Base-by-base conservation (phyloP, 1,284 basidiomycete species). In the Phellopilus nigrolimitatus region DNA sequence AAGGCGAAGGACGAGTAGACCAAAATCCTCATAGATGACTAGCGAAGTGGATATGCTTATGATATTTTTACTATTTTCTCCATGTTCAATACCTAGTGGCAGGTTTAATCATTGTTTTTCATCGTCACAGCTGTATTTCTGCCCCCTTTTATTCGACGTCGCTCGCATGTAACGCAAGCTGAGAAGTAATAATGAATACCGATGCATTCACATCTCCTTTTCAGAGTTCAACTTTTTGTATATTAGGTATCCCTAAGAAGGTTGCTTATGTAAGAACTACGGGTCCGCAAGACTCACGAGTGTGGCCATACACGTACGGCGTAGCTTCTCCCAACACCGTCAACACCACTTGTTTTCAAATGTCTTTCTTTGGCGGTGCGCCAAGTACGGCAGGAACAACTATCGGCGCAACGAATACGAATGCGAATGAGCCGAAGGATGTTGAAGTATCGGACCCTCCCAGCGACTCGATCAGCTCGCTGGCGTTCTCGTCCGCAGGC, bases 371-470 rank as follows among this genome's bases (percentile, higher is more conserved):
- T 53, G 59, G 60, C 40, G 19, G 9, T 12, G 17, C 38, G 12
- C 7, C 40, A 13, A 19, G 24, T 13, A 43, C 62, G 19, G 60
- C 65, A 43, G 60, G 64, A 9, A 61, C 67, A 8, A 62, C 65
- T 19, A 58, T 65, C 1, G 58, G 63, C n/a, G 60, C 56, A 13
- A 48, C 58, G 8, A 55, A 58, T 25, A 57, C 59, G 24, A 45
- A 17, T 19, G 42, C 62, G 1, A 38, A 70, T 0, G 66, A 65
- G 3, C 75, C 77, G 37, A 78, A 84, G 65, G 90, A 92, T 64
- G 73, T 91, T 46, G 88, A 92, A 67, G 79, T 93, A 27, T 65
- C 72, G 0, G 77, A 86, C 54, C 84, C 84, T 1, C 88, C 88
- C 0, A 68, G 75, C 19, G 88, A 91, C 66, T 87, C 84, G 10